These are phyloP conservation scores for Mesembryanthemum crystallinum DNA, from an alignment of 148 eudicot species.

Conservation along the genomic window DNA sequence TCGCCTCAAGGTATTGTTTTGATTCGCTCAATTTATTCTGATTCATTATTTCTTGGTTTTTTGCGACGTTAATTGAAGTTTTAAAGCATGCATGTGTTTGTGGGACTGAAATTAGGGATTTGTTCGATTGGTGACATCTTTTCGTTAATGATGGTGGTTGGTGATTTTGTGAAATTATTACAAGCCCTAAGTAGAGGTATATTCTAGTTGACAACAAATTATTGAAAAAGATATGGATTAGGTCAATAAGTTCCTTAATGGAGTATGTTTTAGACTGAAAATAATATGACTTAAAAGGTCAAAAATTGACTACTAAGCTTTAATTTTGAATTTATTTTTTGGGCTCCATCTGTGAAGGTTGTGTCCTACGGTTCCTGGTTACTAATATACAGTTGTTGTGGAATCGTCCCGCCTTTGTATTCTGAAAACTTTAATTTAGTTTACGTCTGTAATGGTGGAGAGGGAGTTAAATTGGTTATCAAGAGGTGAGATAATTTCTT, in stretches of 20 bases:
- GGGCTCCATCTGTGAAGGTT: neutral
- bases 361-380: neutral
- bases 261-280: neutral
- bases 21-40: neutral
- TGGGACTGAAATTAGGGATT: neutral
- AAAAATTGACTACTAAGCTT: neutral
- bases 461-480: neutral
- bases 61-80: neutral
- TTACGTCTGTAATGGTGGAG: too few relatives aligned
- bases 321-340: neutral
- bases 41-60: neutral
- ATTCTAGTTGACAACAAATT: neutral
- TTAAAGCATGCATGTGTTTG: neutral
- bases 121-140: too few relatives aligned
- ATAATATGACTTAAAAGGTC: neutral
- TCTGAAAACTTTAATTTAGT: too few relatives aligned
- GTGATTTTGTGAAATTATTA: too few relatives aligned
- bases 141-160: too few relatives aligned
- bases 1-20: conserved; percentile 56
- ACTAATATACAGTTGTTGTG: neutral
- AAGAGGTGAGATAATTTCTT: neutral
- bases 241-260: neutral
- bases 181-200: too few relatives aligned
- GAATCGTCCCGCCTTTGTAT: neutral
- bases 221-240: neutral